Evolutionary conservation across 2,329 filamentous ascomycete genomes (phyloP), one percentile per base, ranked within the genome.

Genomic region (Grosmannia huntii): DNA sequence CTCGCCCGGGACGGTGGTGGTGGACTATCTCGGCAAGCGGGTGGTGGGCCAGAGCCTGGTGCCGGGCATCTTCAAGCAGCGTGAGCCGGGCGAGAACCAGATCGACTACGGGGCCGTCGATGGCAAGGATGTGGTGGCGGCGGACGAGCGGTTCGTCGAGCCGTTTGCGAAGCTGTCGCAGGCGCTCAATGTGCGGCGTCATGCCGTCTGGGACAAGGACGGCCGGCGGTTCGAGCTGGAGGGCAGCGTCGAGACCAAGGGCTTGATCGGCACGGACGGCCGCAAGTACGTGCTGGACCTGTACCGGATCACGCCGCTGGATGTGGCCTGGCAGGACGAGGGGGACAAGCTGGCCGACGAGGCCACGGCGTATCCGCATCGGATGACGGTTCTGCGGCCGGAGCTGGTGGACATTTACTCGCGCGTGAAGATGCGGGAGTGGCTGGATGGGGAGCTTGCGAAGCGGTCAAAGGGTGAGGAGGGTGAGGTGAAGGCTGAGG

Each of bases 21-120:
- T 97, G 21, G 94, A 99, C 71, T 99, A 97, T 69, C 82, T 97
- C 44, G 94, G 95, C 67, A 96, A 95, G 79, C 90, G 94, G 63
- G 87, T 99, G 65, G 94, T 99, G 57, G 94, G 90, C 41, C 94
- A 99, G 75, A 97, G 91, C 67, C 96, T 99, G 63, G 94, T 99
- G 21, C 94, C 94, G 5, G 95, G 94, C 60, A 99, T 99, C 67
- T 99, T 99, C 81, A 97, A 96, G 77, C 94, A 97, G 75, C 85
- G 92, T 41, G 94, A 97, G 67, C 90, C 91, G 33, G 94, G 91
- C 56, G 94, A 99, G 81, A 94, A 96, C 73, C 94, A 97, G 72
- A 97, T 99, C 65, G 94, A 99, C 70, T 99, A 99, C 68, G 94
- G 94, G 68, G 94, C 92, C 64, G 94, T 97, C 36, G 94, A 99